phyloP scores from a whole-genome alignment of 139 green algal species.

The Dunaliella sp. region DNA sequence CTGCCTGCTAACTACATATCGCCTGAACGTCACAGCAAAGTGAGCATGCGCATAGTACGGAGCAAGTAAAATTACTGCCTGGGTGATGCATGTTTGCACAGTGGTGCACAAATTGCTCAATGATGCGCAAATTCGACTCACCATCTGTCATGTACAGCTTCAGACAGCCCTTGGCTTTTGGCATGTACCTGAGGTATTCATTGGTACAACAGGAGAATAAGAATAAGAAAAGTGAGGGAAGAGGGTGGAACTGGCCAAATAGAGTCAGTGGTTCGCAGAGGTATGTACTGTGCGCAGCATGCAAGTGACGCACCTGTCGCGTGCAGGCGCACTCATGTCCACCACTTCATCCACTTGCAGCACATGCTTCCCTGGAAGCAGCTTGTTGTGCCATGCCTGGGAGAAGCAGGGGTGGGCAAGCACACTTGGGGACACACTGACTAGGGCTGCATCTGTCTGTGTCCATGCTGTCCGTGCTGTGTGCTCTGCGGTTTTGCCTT shows the following conservation, averaged over 20 bases:
- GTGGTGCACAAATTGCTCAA: too few species aligned
- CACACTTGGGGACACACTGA: neutral
- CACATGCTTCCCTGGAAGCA: constrained; percentile 56
- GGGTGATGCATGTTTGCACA: too few species aligned
- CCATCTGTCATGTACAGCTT: constrained; percentile 74
- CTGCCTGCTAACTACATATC: too few species aligned
- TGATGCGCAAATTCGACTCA: constrained; percentile 33
- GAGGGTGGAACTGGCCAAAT: too few species aligned
- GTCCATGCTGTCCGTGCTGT: neutral
- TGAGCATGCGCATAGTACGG: too few species aligned
- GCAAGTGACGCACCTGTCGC: constrained; percentile 50
- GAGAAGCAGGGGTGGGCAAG: neutral
- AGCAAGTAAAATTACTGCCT: too few species aligned
- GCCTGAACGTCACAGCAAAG: too few species aligned
- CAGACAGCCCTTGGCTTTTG: constrained; percentile 43
- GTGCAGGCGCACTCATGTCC: constrained; percentile 57
- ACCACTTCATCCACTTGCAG: constrained; percentile 73
- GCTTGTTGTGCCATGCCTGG: constrained; percentile 50
- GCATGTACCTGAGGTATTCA: constrained; percentile 53
- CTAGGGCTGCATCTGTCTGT: neutral
- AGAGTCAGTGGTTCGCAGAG: too few species aligned
- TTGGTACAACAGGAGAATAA: too few species aligned
- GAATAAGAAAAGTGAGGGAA: too few species aligned
- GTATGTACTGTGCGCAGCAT: too few species aligned
- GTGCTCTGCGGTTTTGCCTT: too few species aligned